Conservation (phyloP, 2,329 filamentous ascomycete species). For the Ampelomyces quisqualis region DNA sequence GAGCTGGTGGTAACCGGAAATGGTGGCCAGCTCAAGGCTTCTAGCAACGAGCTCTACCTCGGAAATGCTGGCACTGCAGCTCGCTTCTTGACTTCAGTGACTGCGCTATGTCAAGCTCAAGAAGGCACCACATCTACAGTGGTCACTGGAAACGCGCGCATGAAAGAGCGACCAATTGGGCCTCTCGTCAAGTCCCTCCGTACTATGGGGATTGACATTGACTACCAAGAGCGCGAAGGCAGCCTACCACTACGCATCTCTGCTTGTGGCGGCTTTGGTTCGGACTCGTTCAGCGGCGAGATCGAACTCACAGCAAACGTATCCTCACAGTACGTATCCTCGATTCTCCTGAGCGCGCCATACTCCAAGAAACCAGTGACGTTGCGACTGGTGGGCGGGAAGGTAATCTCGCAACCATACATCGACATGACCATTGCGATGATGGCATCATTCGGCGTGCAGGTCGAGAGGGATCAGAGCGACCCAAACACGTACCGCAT, state of each 20-base stretch:
- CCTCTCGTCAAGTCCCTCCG: slow-evolving; percentile 87
- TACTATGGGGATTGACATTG: slow-evolving; percentile 80
- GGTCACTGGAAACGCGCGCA: slow-evolving; percentile 89
- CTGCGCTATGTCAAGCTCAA: slow-evolving; percentile 73
- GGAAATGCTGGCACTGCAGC: slow-evolving; percentile 97
- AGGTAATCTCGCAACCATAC: slow-evolving; percentile 94
- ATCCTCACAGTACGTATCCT: slow-evolving; percentile 98
- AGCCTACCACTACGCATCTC: slow-evolving; percentile 82
- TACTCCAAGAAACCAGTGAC: slow-evolving; percentile 95
- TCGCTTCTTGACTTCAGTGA: slow-evolving; percentile 89
- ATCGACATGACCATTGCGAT: slow-evolving; percentile 99
- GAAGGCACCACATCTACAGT: slow-evolving; percentile 66
- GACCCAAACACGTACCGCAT: slow-evolving; percentile 94
- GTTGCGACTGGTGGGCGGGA: slow-evolving; percentile 86
- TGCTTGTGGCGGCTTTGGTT: slow-evolving; percentile 60
- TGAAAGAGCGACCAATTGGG: slow-evolving; percentile 94
- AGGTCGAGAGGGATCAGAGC: slow-evolving; percentile 71
- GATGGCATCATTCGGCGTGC: slow-evolving; percentile 90
- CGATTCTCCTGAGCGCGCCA: slow-evolving; percentile 92
- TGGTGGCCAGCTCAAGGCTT: slow-evolving; percentile 80
- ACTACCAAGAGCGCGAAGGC: slow-evolving; percentile 79
- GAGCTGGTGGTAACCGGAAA: slow-evolving; percentile 86
- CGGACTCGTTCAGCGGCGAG: slow-evolving; percentile 68
- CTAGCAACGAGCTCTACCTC: slow-evolving; percentile 76
- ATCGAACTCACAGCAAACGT: slow-evolving; percentile 94